phyloP scores from a whole-genome alignment of 176 grass and related monocot species.

The Zizania latifolia region DNA sequence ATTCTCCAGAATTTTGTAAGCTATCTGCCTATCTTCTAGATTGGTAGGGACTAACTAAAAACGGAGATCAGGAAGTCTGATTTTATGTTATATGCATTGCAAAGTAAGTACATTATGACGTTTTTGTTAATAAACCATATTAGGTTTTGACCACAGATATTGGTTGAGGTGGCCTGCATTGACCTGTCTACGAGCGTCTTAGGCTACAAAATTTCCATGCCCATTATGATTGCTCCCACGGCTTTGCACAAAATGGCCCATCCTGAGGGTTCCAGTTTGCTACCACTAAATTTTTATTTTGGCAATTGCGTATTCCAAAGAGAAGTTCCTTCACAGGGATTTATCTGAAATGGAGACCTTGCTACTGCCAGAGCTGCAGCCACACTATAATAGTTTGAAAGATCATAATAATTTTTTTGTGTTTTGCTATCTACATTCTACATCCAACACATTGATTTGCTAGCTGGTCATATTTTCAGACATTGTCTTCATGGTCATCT shows the following conservation, averaged over 20 bases:
- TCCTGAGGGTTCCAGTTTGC: slow-evolving; percentile 57
- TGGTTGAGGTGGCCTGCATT: slow-evolving; percentile 73
- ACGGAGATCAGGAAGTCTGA: background rate
- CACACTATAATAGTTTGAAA: slow-evolving; percentile 78
- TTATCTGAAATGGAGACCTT: slow-evolving; percentile 46
- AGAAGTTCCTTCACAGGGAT: background rate
- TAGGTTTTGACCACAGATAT: slow-evolving; percentile 70
- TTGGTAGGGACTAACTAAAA: background rate
- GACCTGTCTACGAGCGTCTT: slow-evolving; percentile 56
- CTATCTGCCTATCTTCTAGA: slow-evolving; percentile 33
- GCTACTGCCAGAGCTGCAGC: slow-evolving; percentile 91
- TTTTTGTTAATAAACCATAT: slow-evolving; percentile 12
- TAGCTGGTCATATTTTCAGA: slow-evolving; percentile 37
- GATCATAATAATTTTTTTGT: background rate
- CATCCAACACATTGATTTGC: background rate
- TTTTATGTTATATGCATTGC: too few species aligned
- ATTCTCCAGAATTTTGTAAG: slow-evolving; percentile 95
- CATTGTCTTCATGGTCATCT: slow-evolving; percentile 83
- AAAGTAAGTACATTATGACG: background rate
- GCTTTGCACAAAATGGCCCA: slow-evolving; percentile 98
- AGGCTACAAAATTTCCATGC: slow-evolving; percentile 86
- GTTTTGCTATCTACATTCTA: background rate
- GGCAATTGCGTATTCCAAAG: background rate
- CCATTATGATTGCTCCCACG: slow-evolving; percentile 87
- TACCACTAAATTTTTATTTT: background rate